Base-by-base conservation (phyloP, 1,284 basidiomycete genomes). In the Ganoderma leucocontextum region DNA sequence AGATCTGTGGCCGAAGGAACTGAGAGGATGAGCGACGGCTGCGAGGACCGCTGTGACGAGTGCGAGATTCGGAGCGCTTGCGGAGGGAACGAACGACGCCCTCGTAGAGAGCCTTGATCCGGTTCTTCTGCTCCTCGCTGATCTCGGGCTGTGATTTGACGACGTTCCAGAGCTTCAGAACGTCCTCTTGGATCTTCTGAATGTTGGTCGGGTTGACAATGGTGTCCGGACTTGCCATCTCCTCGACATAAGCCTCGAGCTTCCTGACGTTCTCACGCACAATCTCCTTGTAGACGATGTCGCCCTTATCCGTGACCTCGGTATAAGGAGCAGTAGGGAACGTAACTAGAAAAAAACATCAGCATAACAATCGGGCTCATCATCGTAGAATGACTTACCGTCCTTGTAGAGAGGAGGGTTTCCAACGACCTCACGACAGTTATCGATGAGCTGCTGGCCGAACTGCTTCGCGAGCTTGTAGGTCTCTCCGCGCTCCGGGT, bases 291-390 rank as follows among this genome's bases (percentile, higher is more conserved):
- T 98, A 98, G 70, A 97, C 86, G 73, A 99, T 96, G 74, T 99
- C 96, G 53, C 98, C 97, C 82, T 95, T 96, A 60, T 88, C 91
- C 19, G 91, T 95, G 75, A 99, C 92, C 79, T 97, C 95, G 29
- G 97, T 99, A 78, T 94, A 91, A 59, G 97, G 97, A 9, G 97
- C 98, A 44, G 97, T 99, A 9, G 98, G 98, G 89, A 98, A 97
- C 10, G 97, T 98, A 41, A 99, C 96, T 96, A 25, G 12, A 63
- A 2, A 62, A 72, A 52, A 68, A 41, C 1, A 63, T 55, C 41
- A 64, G 70, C 66, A 60, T 73, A 9, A 39, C 4, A 1, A 10
- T 8, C 22, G 38, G 53, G 10, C 52, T 61, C 19, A 25, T 52
- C 33, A 53, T 35, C 36, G 35, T 58, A 63, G n/a, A 35, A 44